Conservation (phyloP, 805 yeast species). For the Cephaloascus albidus region DNA sequence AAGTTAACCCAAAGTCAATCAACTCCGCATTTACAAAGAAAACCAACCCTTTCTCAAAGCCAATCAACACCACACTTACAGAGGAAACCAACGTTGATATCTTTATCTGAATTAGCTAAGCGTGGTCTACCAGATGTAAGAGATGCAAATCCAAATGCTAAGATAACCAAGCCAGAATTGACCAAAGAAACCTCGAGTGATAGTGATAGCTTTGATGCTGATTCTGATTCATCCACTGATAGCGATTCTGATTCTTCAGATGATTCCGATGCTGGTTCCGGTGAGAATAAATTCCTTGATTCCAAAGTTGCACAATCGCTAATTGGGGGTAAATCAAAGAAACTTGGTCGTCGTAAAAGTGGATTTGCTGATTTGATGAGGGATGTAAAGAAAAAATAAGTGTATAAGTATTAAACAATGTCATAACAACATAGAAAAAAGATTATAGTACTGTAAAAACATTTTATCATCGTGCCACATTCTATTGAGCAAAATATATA, state of each 20-base stretch:
- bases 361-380: constrained; percentile 41
- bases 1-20: constrained; percentile 4
- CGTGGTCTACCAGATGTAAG: constrained; percentile 63
- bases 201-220: constrained; percentile 1
- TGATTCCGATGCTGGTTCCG: constrained; percentile 4
- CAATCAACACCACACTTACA: constrained; percentile 1
- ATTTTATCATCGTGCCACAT: too few relatives aligned
- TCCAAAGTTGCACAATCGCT: constrained; percentile 34
- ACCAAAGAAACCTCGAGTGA: background rate
- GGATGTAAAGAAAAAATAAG: constrained; percentile 25
- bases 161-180: background rate
- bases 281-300: constrained; percentile 23
- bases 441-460: too few relatives aligned
- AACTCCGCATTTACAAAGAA: constrained; percentile 10
- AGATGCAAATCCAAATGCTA: constrained; percentile 20
- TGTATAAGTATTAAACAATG: too few relatives aligned
- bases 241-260: constrained; percentile 8
- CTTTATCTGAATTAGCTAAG: constrained; percentile 50
- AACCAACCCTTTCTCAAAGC: constrained; percentile 10
- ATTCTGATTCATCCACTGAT: constrained; percentile 7
- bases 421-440: too few relatives aligned
- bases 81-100: constrained; percentile 32
- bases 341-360: constrained; percentile 17
- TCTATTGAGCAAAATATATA: too few relatives aligned
- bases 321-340: constrained; percentile 21